Base-by-base conservation (phyloP, 192 early-diverging fungal genomes). In the Dissophora ornata region DNA sequence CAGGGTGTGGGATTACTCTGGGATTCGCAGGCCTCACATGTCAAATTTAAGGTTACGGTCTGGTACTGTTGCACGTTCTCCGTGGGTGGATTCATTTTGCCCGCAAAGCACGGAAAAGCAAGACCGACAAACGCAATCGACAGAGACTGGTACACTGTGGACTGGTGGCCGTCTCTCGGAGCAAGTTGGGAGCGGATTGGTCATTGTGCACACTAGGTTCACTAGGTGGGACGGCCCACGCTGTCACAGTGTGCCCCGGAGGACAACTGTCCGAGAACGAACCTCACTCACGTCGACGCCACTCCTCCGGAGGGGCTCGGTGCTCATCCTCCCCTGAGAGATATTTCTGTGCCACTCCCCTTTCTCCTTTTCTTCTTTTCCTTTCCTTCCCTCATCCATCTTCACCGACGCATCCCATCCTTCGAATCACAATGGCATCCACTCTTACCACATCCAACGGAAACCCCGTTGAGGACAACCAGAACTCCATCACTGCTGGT, bases 401-500 rank as follows among this genome's bases (percentile, higher is more conserved):
- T 47, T 44, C 34, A 44, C 18, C 42, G 44, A 34, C 40, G 36
- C 29, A 60, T 33, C 36, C 22, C 51, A 16, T 44, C 53, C 32
- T n/a, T 19, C 19, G 49, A 58, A 55, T 51, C 73, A 62, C 41
- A 40, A 65, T 66, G 62, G 49, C 63, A 33, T 57, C 62, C 57
- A 75, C 51, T 29, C 63, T 62, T 9, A 77, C 73, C 49, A 77
- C 86, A 28, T 84, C 81, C 66, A 86, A 81, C 69, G 89, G 89
- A 54, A 86, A 84, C 66, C 89, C 89, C 25, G 86, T 90, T 19
- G 83, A 83, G 57, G 82, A 88, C 79, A 90, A 90, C 82, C 86
- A 86, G 80, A 86, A 87, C 53, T 86, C 86, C 58, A 51, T 84
- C 63, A 88, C 89, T 30, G 86, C 83, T 38, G 89, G 89, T 52